Percentiles rank a stretch among this genome's conserved stretches.
These are phyloP conservation scores for Elsinoe australis DNA, from an alignment of 2,329 filamentous ascomycete genomes.

Conservation along the genomic window DNA sequence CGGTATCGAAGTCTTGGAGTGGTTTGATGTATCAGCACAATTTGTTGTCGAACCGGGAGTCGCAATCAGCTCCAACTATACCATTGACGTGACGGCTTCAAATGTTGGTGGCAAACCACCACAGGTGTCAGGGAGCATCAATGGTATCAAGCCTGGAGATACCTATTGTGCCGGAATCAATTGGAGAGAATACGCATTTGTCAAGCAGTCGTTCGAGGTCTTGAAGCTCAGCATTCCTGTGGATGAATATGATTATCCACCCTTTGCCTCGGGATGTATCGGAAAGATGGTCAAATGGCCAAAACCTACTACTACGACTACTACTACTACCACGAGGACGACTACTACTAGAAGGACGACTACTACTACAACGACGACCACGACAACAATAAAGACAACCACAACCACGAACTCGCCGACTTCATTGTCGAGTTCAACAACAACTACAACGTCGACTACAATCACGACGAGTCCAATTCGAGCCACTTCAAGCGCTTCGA, in stretches of 20 bases:
- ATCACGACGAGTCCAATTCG: background rate
- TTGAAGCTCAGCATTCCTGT: background rate
- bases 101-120: background rate
- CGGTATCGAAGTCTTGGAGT: background rate
- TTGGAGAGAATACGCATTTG: background rate
- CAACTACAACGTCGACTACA: conserved; percentile 1
- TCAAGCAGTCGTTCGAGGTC: conserved; percentile 1
- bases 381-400: background rate
- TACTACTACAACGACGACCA: background rate
- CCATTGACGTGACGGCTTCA: background rate
- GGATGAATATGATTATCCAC: background rate
- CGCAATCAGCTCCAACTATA: background rate
- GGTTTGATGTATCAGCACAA: background rate
- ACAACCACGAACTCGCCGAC: background rate
- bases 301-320: background rate
- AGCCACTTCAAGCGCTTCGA: background rate
- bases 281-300: conserved; percentile 1
- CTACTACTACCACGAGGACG: background rate
- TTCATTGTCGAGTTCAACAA: background rate
- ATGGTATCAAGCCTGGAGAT: background rate
- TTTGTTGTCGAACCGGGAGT: background rate
- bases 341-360: background rate
- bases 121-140: background rate
- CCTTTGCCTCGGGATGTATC: background rate
- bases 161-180: background rate